A percentile compares a stretch with the other conserved stretches of the same genome.
Conservation (phyloP, 805 yeast species). For the Saccharomycopsis babjevae region DNA sequence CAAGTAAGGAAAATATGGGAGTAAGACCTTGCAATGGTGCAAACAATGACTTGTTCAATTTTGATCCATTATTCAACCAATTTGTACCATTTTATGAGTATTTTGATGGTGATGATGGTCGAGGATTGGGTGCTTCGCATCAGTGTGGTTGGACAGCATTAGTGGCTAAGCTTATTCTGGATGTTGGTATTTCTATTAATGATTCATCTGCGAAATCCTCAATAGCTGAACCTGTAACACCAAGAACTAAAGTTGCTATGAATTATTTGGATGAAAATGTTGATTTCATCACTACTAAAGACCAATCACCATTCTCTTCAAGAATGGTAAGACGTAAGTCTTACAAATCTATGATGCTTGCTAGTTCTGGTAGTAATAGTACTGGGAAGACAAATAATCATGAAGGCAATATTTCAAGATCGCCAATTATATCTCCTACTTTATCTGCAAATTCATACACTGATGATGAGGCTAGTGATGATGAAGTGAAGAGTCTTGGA, state of each 20-base stretch:
- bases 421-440: background rate
- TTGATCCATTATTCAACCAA: conserved; percentile 64
- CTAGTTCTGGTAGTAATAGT: background rate
- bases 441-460: background rate
- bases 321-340: conserved; percentile 55
- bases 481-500: background rate
- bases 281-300: conserved; percentile 24
- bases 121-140: conserved; percentile 88
- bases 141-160: conserved; percentile 96
- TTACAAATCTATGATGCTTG: conserved; percentile 43
- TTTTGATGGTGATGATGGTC: conserved; percentile 89
- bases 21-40: conserved; percentile 75
- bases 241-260: conserved; percentile 16
- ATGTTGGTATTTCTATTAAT: conserved; percentile 63
- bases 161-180: conserved; percentile 85
- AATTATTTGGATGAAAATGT: conserved; percentile 17
- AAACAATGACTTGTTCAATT: conserved; percentile 26
- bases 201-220: conserved; percentile 14
- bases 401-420: background rate
- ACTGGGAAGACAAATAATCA: background rate
- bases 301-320: conserved; percentile 36
- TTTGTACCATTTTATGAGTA: conserved; percentile 75
- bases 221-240: conserved; percentile 17
- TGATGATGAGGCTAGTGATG: background rate
- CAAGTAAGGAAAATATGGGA: conserved; percentile 40